Base-by-base conservation (phyloP, 108 stramenopile genomes). In the Fragilariopsis cylindrus region DNA sequence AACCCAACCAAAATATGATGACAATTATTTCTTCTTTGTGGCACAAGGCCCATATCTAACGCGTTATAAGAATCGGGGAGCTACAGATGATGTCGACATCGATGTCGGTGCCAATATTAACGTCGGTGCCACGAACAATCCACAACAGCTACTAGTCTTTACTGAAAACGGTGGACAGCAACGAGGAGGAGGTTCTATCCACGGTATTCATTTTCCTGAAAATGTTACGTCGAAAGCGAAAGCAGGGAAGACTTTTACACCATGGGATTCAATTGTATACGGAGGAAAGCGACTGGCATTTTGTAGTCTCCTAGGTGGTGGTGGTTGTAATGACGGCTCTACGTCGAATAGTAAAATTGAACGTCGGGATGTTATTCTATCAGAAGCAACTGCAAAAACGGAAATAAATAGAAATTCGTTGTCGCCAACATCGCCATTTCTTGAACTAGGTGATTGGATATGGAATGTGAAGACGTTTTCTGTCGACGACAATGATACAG, bases 371-470 rank as follows among this genome's bases (percentile, higher is more conserved):
- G 40, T 66, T 2, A 15, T 11, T 15, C 72, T 44, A 53, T 19
- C 65, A 18, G 8, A 63, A 4, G 13, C 40, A 44, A 52, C 7
- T 44, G 7, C 60, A 49, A 19, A 56, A 56, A 56, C 19, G 55
- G 9, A 11, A 56, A 6, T 19, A 19, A 7, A 21, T 60, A 18
- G 4, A 63, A 43, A 63, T 63, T 0, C 30, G 7, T 13, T 63
- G 43, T 7, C 1, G 4, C 46, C 62, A 15, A 45, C 9, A 12
- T 43, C 62, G 9, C 62, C 62, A 42, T 63, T 63, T 67, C 45
- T 85, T 7, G 63, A 57, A 15, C 67, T 85, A 18, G 73, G 76
- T 5, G 87, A 91, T 80, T 91, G 86, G 87, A 84, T 91, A 16
- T 87, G 85, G 77, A 82, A 87, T 70, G 79, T 82, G 30, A 63